Conservation (phyloP, 108 stramenopile genomes). For the Pseudonitzschia delicatissima region DNA sequence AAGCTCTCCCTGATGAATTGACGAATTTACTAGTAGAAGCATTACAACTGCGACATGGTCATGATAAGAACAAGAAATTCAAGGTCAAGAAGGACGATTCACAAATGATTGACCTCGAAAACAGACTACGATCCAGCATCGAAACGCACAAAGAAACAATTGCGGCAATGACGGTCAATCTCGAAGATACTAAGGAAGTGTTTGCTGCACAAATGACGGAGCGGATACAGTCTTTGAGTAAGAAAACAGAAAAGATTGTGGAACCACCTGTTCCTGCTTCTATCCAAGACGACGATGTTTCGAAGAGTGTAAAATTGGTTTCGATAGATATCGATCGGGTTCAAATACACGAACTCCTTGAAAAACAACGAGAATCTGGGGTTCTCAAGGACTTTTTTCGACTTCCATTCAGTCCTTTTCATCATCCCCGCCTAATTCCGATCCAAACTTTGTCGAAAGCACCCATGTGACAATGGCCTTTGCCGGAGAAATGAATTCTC, state of each 20-base stretch:
- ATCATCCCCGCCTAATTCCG: background rate
- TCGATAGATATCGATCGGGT: conserved; percentile 45
- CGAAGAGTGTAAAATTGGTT: conserved; percentile 41
- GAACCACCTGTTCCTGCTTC: background rate
- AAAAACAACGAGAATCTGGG: background rate
- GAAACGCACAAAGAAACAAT: conserved; percentile 24
- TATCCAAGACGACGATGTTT: background rate
- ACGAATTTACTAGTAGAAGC: conserved; percentile 50
- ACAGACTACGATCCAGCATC: conserved; percentile 31
- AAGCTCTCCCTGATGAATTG: conserved; percentile 57
- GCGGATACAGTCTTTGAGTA: conserved; percentile 20
- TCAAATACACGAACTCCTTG: conserved; percentile 26
- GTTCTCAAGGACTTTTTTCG: background rate
- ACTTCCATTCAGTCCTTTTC: background rate
- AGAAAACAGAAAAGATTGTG: background rate
- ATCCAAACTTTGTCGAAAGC: conserved; percentile 23
- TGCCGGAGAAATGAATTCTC: conserved; percentile 27
- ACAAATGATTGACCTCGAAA: conserved; percentile 31
- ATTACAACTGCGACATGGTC: conserved; percentile 32
- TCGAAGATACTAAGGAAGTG: conserved; percentile 22
- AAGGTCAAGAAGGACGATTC: conserved; percentile 31
- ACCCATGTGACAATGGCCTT: conserved; percentile 72
- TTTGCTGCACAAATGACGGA: conserved; percentile 42
- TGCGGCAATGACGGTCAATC: conserved; percentile 22
- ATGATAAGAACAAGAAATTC: conserved; percentile 27